Evolutionary conservation across 768 basidiomycete species (phyloP).

Genomic region (Collybia mongolica): DNA sequence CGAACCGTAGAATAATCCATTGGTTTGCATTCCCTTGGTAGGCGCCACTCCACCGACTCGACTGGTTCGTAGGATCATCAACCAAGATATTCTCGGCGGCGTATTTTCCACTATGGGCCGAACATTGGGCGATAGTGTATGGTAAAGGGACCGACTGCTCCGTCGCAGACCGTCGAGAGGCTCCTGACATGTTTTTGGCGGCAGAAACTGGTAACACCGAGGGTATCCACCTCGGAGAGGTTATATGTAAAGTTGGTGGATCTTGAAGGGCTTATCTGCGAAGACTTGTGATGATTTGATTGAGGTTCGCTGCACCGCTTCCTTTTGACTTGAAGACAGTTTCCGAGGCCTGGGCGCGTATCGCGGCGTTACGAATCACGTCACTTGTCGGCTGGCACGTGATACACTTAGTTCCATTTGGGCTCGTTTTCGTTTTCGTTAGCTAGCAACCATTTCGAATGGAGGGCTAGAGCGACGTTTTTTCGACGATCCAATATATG

Average conservation of each 20-base stretch:
- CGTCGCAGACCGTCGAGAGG: background rate
- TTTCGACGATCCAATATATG: too few species aligned
- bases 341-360: background rate
- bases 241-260: too few species aligned
- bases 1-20: conserved; percentile 70
- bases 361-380: background rate
- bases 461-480: too few species aligned
- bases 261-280: too few species aligned
- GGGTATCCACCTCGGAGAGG: too few species aligned
- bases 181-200: too few species aligned
- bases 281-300: too few species aligned
- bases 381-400: background rate
- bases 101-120: conserved; percentile 73
- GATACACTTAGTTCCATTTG: background rate
- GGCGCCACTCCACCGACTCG: conserved; percentile 76
- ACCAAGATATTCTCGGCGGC: conserved; percentile 66
- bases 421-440: background rate
- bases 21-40: conserved; percentile 58
- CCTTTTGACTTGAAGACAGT: too few species aligned
- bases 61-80: conserved; percentile 60
- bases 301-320: too few species aligned
- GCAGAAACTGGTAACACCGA: too few species aligned
- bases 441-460: background rate
- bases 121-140: conserved; percentile 58
- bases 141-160: conserved; percentile 25